Percentiles rank a stretch among this genome's conserved stretches.
phyloP scores from a whole-genome alignment of 371 early-diverging fungal species.

The Entomophthora muscae region DNA sequence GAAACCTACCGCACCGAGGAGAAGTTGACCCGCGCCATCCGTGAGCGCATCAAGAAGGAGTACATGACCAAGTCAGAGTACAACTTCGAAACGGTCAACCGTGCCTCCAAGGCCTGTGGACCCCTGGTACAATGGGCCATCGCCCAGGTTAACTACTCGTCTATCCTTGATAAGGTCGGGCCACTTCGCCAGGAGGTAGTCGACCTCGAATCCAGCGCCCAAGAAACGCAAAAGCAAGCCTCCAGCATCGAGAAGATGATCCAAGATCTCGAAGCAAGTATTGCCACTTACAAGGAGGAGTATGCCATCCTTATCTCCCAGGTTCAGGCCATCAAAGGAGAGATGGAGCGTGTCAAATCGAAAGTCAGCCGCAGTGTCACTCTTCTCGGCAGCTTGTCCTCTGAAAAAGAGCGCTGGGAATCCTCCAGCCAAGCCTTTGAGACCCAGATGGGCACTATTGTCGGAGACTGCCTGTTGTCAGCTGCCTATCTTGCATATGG shows the following conservation, averaged over 20 bases:
- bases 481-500: slow-evolving; percentile 90
- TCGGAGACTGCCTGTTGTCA: slow-evolving; percentile 88
- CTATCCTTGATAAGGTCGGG: slow-evolving; percentile 83
- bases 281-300: slow-evolving; percentile 84
- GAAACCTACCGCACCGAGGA: slow-evolving; percentile 81
- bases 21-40: slow-evolving; percentile 48
- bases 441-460: slow-evolving; percentile 90
- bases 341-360: slow-evolving; percentile 84
- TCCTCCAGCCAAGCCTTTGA: slow-evolving; percentile 78
- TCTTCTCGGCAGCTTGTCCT: slow-evolving; percentile 74
- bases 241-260: slow-evolving; percentile 63
- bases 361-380: slow-evolving; percentile 85
- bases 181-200: slow-evolving; percentile 88
- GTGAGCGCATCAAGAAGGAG: slow-evolving; percentile 54
- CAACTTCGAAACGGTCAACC: slow-evolving; percentile 85
- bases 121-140: slow-evolving; percentile 94
- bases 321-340: slow-evolving; percentile 76
- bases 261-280: slow-evolving; percentile 65
- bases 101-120: slow-evolving; percentile 97
- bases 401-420: slow-evolving; percentile 91
- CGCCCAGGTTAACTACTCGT: slow-evolving; percentile 85
- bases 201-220: slow-evolving; percentile 62
- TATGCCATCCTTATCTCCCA: slow-evolving; percentile 90
- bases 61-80: slow-evolving; percentile 70
- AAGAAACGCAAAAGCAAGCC: slow-evolving; percentile 50